phyloP scores from a whole-genome alignment of 495 filamentous ascomycete genomes.

The Chaetomium tenue region DNA sequence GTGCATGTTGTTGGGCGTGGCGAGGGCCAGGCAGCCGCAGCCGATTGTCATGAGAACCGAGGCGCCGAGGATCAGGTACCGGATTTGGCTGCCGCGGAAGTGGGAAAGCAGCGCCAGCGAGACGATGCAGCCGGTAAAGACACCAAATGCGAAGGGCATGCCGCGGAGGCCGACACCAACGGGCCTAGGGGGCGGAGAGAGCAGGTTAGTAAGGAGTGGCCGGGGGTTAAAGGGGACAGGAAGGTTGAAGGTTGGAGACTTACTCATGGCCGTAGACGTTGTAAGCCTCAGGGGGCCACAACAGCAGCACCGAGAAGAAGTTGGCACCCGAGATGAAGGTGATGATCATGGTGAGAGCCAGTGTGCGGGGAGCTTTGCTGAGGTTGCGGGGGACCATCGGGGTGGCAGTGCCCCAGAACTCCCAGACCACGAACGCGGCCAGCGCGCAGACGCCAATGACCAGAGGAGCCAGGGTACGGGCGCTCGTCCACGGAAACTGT shows the following conservation, averaged over 20 bases:
- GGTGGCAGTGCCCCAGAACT: constrained; percentile 59
- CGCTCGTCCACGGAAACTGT: constrained; percentile 40
- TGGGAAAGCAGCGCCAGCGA: constrained; percentile 60
- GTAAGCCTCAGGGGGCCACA: constrained; percentile 73
- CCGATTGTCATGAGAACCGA: constrained; percentile 69
- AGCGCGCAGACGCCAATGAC: constrained; percentile 58
- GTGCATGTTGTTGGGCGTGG: constrained; percentile 57
- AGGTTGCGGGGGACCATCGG: constrained; percentile 66
- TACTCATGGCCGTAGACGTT: constrained; percentile 69
- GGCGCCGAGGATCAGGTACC: constrained; percentile 59
- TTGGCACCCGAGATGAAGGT: constrained; percentile 73
- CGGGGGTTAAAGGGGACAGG: background rate
- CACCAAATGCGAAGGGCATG: constrained; percentile 63
- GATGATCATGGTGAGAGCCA: constrained; percentile 64
- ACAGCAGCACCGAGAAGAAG: constrained; percentile 71
- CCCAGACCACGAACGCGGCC: constrained; percentile 59
- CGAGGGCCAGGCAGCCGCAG: constrained; percentile 60
- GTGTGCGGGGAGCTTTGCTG: constrained; percentile 61
- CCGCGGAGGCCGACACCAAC: constrained; percentile 65
- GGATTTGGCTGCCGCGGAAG: constrained; percentile 59
- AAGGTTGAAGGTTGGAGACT: constrained; percentile 2
- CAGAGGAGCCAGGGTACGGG: constrained; percentile 52
- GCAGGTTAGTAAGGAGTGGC: too few species aligned
- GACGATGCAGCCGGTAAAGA: constrained; percentile 60
- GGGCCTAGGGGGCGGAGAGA: constrained; percentile 36